Conservation (phyloP, 352 stramenopile genomes). For the Aphanomyces invadans region DNA sequence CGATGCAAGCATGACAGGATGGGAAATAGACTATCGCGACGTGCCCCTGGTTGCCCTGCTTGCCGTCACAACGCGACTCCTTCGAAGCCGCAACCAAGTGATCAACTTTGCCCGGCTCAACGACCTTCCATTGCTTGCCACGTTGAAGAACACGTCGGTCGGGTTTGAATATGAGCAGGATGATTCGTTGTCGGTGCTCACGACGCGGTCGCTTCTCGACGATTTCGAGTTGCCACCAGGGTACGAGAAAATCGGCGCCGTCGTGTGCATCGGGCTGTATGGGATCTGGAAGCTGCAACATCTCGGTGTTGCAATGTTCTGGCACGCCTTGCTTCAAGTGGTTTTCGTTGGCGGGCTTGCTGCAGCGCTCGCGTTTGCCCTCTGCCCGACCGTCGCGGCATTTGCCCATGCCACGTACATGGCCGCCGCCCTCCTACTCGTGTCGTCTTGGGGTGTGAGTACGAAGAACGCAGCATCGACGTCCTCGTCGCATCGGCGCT, state of each 20-base stretch:
- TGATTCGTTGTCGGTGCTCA: slow-evolving; percentile 74
- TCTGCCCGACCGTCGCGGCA: too few species aligned
- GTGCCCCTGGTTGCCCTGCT: slow-evolving; percentile 30
- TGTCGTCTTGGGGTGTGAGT: background rate
- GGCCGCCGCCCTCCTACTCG: background rate
- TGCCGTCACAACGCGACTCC: slow-evolving; percentile 42
- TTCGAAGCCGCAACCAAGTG: slow-evolving; percentile 75
- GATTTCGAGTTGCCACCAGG: slow-evolving; percentile 26
- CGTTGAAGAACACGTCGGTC: slow-evolving; percentile 24
- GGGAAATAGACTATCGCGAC: background rate
- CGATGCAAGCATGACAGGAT: slow-evolving; percentile 22
- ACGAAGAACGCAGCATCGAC: background rate
- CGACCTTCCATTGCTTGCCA: slow-evolving; percentile 36
- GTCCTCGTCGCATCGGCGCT: too few species aligned
- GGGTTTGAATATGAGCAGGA: slow-evolving; percentile 72
- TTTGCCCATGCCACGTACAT: background rate
- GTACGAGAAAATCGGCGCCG: slow-evolving; percentile 30
- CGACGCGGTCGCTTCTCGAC: slow-evolving; percentile 46
- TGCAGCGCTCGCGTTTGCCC: too few species aligned
- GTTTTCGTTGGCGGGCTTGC: too few species aligned
- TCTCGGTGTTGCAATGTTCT: too few species aligned
- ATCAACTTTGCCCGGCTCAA: slow-evolving; percentile 85
- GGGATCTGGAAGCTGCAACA: background rate
- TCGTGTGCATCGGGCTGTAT: slow-evolving; percentile 31
- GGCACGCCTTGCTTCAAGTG: too few species aligned